Evolutionary conservation across 305 asterid species (phyloP), one percentile per base, ranked within the genome.

Genomic region (Euphrasia arctica): DNA sequence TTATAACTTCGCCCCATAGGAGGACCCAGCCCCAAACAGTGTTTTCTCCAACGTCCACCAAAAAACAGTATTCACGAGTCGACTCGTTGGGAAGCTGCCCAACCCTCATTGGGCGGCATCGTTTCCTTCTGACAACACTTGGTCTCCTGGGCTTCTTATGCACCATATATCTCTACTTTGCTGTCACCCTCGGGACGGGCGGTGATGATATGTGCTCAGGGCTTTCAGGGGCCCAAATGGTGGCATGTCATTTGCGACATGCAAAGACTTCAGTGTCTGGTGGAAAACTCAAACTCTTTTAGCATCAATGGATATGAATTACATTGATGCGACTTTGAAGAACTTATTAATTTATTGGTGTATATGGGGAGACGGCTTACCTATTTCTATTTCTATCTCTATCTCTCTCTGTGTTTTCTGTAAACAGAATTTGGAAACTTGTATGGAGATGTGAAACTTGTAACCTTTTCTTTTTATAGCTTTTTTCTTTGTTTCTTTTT

Each of bases 131-230:
- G 2, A 84, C 83, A 0, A 89, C 93, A 5, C 86, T 89, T 28
- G 89, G 65, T 25, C 84, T 89, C 55, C 85, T 89, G 31, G 68
- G 85, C 9, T 81, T 87, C 61, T 80, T 86, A 11, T 89, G 95
- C 90, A 86, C 89, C 8, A 32, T 89, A 63, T 89, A 89, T 77
- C 87, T 89, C 3, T 89, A 89, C 83, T 89, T 89, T 70, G 96
- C 96, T 1, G 80, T 89, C 67, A 89, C 96, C 54, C 84, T 86
- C 5, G 92, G 91, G 1, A 72, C 78, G 0, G 55, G 22, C 28
- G 55, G 27, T 14, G 57, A 54, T 25, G 74, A 80, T 45, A 62
- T 72, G 3, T 79, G 79, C 27, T 58, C 81, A 15, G 77, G 67
- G 41, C 48, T 79, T 61, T 18, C 61, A 0, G 84, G 81, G 28